phyloP scores from a whole-genome alignment of 257 asterid genomes.

The Mitragyna speciosa region DNA sequence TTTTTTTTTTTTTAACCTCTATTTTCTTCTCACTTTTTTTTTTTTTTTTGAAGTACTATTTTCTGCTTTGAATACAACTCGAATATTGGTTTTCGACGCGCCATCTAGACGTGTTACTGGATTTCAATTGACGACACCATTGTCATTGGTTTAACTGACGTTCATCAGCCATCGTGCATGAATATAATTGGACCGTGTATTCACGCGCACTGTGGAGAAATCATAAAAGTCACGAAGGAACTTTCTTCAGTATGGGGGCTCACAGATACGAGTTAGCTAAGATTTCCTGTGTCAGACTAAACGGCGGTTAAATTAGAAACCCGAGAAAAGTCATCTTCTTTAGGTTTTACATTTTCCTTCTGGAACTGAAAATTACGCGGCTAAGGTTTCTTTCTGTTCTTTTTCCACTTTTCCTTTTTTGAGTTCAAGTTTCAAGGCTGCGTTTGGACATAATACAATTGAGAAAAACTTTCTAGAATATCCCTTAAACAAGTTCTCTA shows the following conservation, averaged over 20 bases:
- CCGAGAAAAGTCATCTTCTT: not conserved
- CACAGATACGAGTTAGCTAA: too few species aligned
- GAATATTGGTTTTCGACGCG: not conserved
- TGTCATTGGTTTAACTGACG: slow-evolving; percentile 14
- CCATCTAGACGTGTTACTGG: not conserved
- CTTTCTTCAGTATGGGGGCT: not conserved
- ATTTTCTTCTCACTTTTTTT: too few species aligned
- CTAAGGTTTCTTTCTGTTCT: slow-evolving; percentile 1
- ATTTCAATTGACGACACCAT: not conserved
- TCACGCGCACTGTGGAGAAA: not conserved
- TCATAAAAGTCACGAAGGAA: not conserved
- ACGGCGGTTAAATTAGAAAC: slow-evolving; percentile 2
- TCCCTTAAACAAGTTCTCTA: too few species aligned
- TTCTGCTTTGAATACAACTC: too few species aligned
- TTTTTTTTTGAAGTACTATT: too few species aligned
- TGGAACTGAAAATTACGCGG: slow-evolving; percentile 10
- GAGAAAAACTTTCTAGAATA: too few species aligned
- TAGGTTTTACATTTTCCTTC: not conserved
- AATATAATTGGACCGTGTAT: not conserved
- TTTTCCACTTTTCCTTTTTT: not conserved
- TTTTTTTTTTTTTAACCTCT: too few species aligned
- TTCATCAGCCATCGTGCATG: not conserved
- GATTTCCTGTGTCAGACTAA: not conserved
- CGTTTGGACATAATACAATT: too few species aligned
- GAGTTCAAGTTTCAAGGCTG: too few species aligned